A percentile compares a stretch with the other conserved stretches of the same genome.
Evolutionary conservation across 2,329 filamentous ascomycete species (phyloP).

Genomic region (Chlorencoelia australis): DNA sequence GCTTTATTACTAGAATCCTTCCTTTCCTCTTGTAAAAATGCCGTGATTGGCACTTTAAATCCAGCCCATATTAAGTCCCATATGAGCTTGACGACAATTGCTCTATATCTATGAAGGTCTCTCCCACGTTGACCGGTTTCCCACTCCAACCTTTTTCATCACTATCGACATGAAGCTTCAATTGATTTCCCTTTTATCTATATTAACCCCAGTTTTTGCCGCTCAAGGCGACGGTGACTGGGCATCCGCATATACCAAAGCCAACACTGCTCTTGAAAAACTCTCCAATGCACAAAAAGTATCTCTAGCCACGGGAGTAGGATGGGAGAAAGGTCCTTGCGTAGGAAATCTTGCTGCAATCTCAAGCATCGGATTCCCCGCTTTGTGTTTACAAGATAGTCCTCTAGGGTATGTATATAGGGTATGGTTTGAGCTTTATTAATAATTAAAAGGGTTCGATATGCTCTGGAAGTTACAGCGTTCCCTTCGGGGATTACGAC

Average conservation of each 20-base stretch:
- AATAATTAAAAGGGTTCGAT: constrained; percentile 50
- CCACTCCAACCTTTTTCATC: not conserved
- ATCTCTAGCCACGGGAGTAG: constrained; percentile 66
- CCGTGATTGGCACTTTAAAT: too few species aligned
- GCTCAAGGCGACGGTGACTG: constrained; percentile 35
- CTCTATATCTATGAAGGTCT: too few species aligned
- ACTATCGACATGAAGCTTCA: not conserved
- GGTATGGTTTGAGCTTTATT: not conserved
- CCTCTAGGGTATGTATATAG: constrained; percentile 49
- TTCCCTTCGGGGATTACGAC: constrained; percentile 74
- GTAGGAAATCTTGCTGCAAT: constrained; percentile 52
- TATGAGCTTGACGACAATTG: too few species aligned
- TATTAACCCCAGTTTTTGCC: constrained; percentile 10
- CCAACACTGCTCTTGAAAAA: constrained; percentile 52
- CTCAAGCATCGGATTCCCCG: constrained; percentile 54
- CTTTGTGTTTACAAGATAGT: constrained; percentile 70
- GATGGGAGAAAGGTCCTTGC: constrained; percentile 63
- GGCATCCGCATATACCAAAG: constrained; percentile 61
- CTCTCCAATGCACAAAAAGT: constrained; percentile 71
- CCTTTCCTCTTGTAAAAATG: too few species aligned
- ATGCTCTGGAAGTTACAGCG: constrained; percentile 58
- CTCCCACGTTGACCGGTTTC: too few species aligned
- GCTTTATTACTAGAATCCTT: too few species aligned
- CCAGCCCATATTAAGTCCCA: too few species aligned
- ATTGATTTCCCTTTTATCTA: constrained; percentile 8